Evolutionary conservation across 192 early-diverging fungal species (phyloP).

Genomic region (Dissophora ornata): DNA sequence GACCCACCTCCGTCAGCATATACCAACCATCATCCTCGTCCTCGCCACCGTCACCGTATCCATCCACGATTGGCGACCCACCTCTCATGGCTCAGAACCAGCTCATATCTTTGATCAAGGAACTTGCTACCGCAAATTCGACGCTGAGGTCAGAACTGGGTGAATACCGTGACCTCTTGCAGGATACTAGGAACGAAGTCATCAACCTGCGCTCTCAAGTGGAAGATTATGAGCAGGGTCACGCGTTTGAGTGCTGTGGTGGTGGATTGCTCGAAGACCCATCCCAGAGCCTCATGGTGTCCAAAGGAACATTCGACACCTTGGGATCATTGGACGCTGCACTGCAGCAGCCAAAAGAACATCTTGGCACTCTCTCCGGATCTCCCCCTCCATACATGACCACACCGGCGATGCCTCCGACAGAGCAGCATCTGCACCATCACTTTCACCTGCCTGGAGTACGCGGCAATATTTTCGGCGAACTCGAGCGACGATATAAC

Average conservation of each 20-base stretch:
- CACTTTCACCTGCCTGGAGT: constrained; percentile 52
- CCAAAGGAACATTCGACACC: constrained; percentile 8
- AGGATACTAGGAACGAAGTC: constrained; percentile 60
- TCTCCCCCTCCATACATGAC: constrained; percentile 47
- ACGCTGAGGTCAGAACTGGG: constrained; percentile 58
- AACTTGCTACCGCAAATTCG: constrained; percentile 65
- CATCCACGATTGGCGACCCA: constrained; percentile 26
- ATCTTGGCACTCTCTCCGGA: not conserved
- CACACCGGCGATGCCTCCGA: constrained; percentile 1
- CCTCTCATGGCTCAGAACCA: constrained; percentile 56
- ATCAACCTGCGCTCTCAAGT: constrained; percentile 54
- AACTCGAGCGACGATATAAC: constrained; percentile 35
- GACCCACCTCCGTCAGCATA: constrained; percentile 28
- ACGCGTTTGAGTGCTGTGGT: constrained; percentile 40
- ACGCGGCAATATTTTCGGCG: constrained; percentile 48
- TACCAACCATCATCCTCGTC: constrained; percentile 15
- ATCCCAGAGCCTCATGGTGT: not conserved
- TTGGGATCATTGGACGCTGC: not conserved
- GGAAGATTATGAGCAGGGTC: constrained; percentile 55
- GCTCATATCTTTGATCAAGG: constrained; percentile 63
- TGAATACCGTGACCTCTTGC: constrained; percentile 61
- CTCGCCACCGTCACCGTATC: constrained; percentile 31
- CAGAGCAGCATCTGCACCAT: constrained; percentile 39
- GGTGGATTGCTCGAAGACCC: constrained; percentile 6
- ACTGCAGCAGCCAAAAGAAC: constrained; percentile 6